Conservation (phyloP, 2,329 filamentous ascomycete genomes). For the Chaetothyriales sp. region DNA sequence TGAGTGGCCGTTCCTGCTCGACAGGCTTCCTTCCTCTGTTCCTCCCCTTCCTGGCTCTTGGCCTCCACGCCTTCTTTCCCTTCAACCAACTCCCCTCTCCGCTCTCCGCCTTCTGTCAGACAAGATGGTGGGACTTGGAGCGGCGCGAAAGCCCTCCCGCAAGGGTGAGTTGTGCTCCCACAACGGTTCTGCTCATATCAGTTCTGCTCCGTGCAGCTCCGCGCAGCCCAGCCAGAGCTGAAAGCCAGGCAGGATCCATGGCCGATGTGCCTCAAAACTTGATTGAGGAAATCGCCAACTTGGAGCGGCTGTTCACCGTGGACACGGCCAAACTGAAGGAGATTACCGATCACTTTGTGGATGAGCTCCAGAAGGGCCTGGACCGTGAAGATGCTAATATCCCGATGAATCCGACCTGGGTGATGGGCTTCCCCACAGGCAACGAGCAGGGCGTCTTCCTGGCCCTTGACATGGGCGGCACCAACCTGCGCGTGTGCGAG, state of each 20-base stretch:
- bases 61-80: background rate
- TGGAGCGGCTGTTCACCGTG: slow-evolving; percentile 75
- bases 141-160: slow-evolving; percentile 50
- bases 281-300: slow-evolving; percentile 59
- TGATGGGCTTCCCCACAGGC: slow-evolving; percentile 76
- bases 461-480: slow-evolving; percentile 89
- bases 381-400: slow-evolving; percentile 82
- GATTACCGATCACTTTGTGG: slow-evolving; percentile 78
- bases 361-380: slow-evolving; percentile 74
- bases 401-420: slow-evolving; percentile 98
- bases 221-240: slow-evolving; percentile 4
- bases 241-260: slow-evolving; percentile 54
- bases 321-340: slow-evolving; percentile 66
- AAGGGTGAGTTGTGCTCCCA: slow-evolving; percentile 47
- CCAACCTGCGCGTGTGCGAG: slow-evolving; percentile 87
- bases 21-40: background rate
- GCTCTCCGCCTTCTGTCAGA: background rate
- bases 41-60: background rate
- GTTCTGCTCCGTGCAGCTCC: background rate
- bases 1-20: background rate
- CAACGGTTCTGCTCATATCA: slow-evolving; percentile 2
- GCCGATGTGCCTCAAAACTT: slow-evolving; percentile 79
- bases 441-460: slow-evolving; percentile 76
- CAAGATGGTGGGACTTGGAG: slow-evolving; percentile 50
- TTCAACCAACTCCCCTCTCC: background rate